These are phyloP conservation scores for Silene latifolia DNA, from an alignment of 148 eudicot genomes.

Conservation along the genomic window DNA sequence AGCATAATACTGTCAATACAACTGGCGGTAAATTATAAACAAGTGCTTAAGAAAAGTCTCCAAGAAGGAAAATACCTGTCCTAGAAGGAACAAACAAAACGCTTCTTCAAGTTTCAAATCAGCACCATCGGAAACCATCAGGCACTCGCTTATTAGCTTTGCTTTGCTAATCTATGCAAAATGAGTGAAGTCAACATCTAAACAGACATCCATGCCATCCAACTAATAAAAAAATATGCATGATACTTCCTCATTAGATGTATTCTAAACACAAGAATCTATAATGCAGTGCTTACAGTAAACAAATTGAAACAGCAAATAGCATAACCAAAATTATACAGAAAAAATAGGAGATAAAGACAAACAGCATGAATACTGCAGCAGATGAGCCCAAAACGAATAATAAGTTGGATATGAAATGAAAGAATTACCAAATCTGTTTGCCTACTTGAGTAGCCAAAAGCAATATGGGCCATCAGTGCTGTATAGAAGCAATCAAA, in stretches of 20 bases:
- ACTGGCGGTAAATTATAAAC: neutral
- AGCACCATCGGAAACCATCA: constrained; percentile 74
- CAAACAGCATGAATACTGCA: neutral
- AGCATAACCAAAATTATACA: neutral
- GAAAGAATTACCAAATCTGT: constrained; percentile 62
- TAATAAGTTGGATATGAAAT: constrained; percentile 8
- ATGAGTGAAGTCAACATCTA: constrained; percentile 21
- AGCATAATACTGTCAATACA: constrained; percentile 5
- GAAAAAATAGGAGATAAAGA: constrained; percentile 1
- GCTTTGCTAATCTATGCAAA: constrained; percentile 80
- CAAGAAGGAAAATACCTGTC: constrained; percentile 53
- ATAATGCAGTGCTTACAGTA: neutral
- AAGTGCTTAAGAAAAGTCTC: neutral
- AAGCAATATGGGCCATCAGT: constrained; percentile 82
- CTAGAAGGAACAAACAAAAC: constrained; percentile 81
- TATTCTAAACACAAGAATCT: neutral
- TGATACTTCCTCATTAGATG: neutral
- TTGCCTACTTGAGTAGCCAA: constrained; percentile 86
- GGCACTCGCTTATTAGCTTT: constrained; percentile 72
- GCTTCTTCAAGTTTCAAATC: constrained; percentile 91
- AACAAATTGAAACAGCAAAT: neutral
- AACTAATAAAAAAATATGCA: neutral
- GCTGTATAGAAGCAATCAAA: constrained; percentile 69
- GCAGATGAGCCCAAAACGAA: neutral
- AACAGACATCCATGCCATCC: neutral